Evolutionary conservation across 129 eudicot species (phyloP).

Genomic region (Helichrysum umbraculigerum): DNA sequence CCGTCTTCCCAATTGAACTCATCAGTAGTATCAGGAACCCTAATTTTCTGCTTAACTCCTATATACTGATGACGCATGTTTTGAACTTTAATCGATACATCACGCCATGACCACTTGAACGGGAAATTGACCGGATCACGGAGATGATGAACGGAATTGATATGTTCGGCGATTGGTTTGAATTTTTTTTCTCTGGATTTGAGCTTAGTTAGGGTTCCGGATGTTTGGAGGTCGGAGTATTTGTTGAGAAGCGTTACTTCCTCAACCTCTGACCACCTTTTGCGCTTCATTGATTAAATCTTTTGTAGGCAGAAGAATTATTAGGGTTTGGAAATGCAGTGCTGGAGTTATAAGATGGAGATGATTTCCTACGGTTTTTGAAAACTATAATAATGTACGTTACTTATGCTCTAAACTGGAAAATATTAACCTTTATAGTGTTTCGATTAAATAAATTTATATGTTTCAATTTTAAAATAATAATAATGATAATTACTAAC

Average conservation of each 20-base stretch:
- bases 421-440: too few species aligned
- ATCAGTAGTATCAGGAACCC: conserved; percentile 34
- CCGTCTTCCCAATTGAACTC: conserved; percentile 85
- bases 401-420: too few species aligned
- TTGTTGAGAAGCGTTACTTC: conserved; percentile 64
- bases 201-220: conserved; percentile 73
- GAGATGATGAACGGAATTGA: conserved; percentile 75
- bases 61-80: conserved; percentile 94
- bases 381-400: too few species aligned
- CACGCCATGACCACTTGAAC: conserved; percentile 89
- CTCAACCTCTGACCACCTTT: conserved; percentile 92
- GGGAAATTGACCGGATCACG: conserved; percentile 66
- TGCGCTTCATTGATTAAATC: conserved; percentile 64
- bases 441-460: too few species aligned
- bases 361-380: too few species aligned
- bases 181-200: conserved; percentile 85
- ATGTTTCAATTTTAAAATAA: too few species aligned
- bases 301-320: too few species aligned
- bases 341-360: too few species aligned
- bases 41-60: conserved; percentile 88
- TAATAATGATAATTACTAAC: too few species aligned
- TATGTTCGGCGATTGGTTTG: conserved; percentile 88
- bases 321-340: too few species aligned
- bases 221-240: conserved; percentile 57
- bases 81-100: conserved; percentile 85